phyloP scores from a whole-genome alignment of 176 grass and related monocot species.

The Microstegium vimineum region DNA sequence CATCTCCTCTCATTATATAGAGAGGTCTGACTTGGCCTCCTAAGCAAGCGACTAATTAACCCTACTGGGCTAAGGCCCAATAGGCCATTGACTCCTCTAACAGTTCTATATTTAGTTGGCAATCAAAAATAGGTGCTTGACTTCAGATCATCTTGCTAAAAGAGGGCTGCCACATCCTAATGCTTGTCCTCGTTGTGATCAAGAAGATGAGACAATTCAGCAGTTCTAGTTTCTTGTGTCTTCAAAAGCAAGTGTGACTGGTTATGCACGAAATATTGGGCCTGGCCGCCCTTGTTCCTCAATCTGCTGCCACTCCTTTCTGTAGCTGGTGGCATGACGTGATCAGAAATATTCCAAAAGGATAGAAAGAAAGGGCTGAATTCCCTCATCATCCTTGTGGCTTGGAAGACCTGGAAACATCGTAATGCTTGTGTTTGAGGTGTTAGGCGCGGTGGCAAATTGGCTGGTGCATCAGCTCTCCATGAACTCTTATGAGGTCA shows the following conservation, averaged over 20 bases:
- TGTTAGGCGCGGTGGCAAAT: background rate
- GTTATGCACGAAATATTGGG: background rate
- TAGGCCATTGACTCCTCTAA: no score
- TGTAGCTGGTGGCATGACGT: background rate
- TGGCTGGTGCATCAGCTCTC: background rate
- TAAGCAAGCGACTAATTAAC: no score
- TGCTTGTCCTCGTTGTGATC: no score
- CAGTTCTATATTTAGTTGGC: no score
- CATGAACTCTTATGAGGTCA: background rate
- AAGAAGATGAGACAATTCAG: no score
- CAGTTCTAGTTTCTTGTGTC: no score
- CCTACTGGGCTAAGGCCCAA: no score
- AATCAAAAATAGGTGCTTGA: no score
- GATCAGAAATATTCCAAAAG: background rate
- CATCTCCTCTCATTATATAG: no score
- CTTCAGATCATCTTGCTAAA: no score
- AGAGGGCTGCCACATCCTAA: no score
- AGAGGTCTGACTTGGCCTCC: no score
- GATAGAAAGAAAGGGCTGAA: background rate
- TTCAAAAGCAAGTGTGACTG: background rate
- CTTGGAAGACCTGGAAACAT: background rate
- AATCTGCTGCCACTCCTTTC: background rate
- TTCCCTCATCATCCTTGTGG: background rate
- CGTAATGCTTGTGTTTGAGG: background rate
- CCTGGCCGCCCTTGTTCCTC: background rate